phyloP scores from a whole-genome alignment of 768 basidiomycete species.

The Tulasnella sp. region DNA sequence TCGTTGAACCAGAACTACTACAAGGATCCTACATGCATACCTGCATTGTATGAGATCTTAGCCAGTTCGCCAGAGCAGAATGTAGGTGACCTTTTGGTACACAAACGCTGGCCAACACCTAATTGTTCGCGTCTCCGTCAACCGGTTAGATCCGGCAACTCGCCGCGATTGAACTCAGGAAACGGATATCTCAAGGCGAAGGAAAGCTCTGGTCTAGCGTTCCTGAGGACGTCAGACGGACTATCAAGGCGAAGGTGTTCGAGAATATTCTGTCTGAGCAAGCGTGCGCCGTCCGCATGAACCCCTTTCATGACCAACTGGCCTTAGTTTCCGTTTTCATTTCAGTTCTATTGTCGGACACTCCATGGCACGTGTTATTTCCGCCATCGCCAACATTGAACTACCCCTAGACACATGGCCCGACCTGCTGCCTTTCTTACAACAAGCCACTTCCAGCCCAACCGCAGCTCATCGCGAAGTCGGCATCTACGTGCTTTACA shows the following conservation, averaged over 20 bases:
- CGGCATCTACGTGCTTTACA: constrained; percentile 79
- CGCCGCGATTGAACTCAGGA: constrained; percentile 91
- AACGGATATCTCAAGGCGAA: constrained; percentile 73
- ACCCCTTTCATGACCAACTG: neutral
- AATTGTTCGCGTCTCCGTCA: neutral
- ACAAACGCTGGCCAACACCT: neutral
- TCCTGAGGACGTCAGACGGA: constrained; percentile 52
- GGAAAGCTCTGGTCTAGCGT: constrained; percentile 74
- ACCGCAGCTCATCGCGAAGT: constrained; percentile 77
- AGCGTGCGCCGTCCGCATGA: constrained; percentile 46
- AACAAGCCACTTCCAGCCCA: constrained; percentile 60
- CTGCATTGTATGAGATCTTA: constrained; percentile 79
- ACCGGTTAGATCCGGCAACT: constrained; percentile 78
- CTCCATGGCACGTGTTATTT: constrained; percentile 83
- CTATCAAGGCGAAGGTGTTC: constrained; percentile 79
- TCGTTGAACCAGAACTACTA: constrained; percentile 88
- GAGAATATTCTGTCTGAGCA: constrained; percentile 66
- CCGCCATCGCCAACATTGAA: constrained; percentile 85
- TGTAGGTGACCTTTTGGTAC: constrained; percentile 48
- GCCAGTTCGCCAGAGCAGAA: constrained; percentile 73
- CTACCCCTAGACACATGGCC: constrained; percentile 72
- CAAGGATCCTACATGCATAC: constrained; percentile 82
- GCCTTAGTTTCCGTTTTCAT: neutral
- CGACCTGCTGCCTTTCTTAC: constrained; percentile 77
- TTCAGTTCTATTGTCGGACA: constrained; percentile 87